Base-by-base conservation (phyloP, 2,329 filamentous ascomycete species). In the Setomelanomma holmii region DNA sequence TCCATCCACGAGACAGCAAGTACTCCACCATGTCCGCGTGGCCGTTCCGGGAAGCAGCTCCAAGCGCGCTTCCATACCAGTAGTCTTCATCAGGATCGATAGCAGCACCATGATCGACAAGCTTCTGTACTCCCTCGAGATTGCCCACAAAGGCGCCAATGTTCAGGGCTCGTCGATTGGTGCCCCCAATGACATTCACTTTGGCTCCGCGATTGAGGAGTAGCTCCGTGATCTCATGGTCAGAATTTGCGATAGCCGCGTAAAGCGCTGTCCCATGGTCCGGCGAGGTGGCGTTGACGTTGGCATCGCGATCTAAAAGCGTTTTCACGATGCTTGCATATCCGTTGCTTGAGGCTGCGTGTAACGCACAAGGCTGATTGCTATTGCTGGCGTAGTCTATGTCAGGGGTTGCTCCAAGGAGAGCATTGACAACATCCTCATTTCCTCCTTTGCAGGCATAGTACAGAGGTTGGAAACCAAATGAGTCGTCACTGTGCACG, bases 1-100 rank as follows among this genome's bases (percentile, higher is more conserved):
- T 64, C 62, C 62, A 67, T 2, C 53, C 54, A 36, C 55, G 49
- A 11, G 52, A 55, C 1, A 67, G 49, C 12, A 67, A 43, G 35
- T 61, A 43, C 21, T 56, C 59, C 16, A 58, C 62, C 12, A 65
- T 49, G 21, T 56, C 60, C 8, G 47, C 36, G 41, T 67, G 62
- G 14, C 63, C 62, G 20, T 53, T 45, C 6, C 61, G 56, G 11
- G 60, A 46, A 5, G 61, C 60, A 8, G 53, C 58, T 33, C 61
- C 60, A 14, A 67, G 47, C 14, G 63, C 63, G 36, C 54, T 61
- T 1, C 60, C 58, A 38, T 59, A 63, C 46, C 36, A 54, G 34
- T 65, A 67, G 11, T 67, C 60, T 36, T 64, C 56, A 22, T 63
- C 56, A 2, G 60, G 58, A 42, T 64, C 60, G 8, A 61, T 47